Evolutionary conservation across 768 basidiomycete genomes (phyloP), one percentile per base, ranked within the genome.

Genomic region (Cystofilobasidium macerans): DNA sequence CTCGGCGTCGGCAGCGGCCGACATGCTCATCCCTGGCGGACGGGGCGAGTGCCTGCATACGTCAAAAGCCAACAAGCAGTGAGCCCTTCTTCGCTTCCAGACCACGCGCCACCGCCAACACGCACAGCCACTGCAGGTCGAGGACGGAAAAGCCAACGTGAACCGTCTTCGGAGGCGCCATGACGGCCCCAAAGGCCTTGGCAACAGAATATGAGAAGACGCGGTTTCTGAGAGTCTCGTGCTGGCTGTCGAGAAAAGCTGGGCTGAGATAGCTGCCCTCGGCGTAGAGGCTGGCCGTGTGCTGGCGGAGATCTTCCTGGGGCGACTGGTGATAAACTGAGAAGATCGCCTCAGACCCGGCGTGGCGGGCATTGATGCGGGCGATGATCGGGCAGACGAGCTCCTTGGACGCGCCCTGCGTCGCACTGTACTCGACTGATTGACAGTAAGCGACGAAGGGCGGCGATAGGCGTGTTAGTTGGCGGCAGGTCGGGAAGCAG

Each of bases 121-220:
- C 70, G 24, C 48, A 64, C 3, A 69, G 67, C 71, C 71, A 71
- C 40, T 72, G 72, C 35, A 74, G 64, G 47, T 69, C 64, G 70
- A 72, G 69, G 11, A 71, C 69, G 11, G 67, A 65, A 60, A 70
- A 70, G 5, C 73, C 73, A 43, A 72, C 67, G 53, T 57, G 62
- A n/a, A 72, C 69, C 6, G 65, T 69, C 22, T 57, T 48, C 47
- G 64, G 64, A 13, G 73, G 71, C 12, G 69, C 57, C 16, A 72
- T 69, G 59, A 68, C 69, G 24, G 64, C 57, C 20, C 66, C 69
- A 38, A 70, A 71, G 22, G 69, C 65, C 22, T 70, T 57, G 26
- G 68, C 45, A 2, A 67, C 62, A n/a, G 70, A 66, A 20, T 51
- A 30, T 32, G 67, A 56, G 45, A 71, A 72, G 18, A 72, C 70